Evolutionary conservation across 768 basidiomycete species (phyloP), one percentile per base, ranked within the genome.

Genomic region (Dacryopinax primogenitus): DNA sequence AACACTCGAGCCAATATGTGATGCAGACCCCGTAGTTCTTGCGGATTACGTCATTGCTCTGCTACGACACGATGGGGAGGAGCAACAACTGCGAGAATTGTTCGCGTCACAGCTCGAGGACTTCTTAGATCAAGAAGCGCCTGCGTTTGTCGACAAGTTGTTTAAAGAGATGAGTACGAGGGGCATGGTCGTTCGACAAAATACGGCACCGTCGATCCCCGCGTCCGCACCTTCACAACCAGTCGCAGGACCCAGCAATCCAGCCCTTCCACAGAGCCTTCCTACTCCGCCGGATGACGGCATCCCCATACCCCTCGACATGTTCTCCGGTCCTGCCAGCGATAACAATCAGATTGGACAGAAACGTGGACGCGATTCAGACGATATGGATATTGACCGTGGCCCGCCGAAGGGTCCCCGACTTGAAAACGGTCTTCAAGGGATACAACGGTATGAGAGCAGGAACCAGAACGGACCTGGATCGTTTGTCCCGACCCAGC

Each of bases 1-100:
- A 68, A 89, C 87, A 0, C 83, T 97, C 41, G 92, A 92, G 74
- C 93, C 93, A 68, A 92, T 97, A 81, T 95, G 92, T 75, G 95
- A 98, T 74, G 95, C 95, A 41, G 95, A 98, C 73, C 93, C 95
- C 33, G 84, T 85, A 33, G 91, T 92, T 33, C 84, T 98, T 63
- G 87, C 91, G 2, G 92, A 97, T 73, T 98, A 97, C 74, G 87
- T 97, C 70, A 83, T 96, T 62, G 95, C 95, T 16, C 79, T 98
- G 63, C 78, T 98, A 66, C 92, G 92, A 74, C 91, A 94, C 74
- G 90, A 91, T 76, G 87, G 86, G 0, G 81, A 88, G 2, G 88
- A 93, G 72, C 74, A 76, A 26, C 90, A 94, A 68, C 86, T 97
- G 82, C 81, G 88, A 69, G 84, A 84, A 69, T 89, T 92, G 72